Conservation (phyloP, 1,284 basidiomycete genomes). For the Austroboletus niveus region DNA sequence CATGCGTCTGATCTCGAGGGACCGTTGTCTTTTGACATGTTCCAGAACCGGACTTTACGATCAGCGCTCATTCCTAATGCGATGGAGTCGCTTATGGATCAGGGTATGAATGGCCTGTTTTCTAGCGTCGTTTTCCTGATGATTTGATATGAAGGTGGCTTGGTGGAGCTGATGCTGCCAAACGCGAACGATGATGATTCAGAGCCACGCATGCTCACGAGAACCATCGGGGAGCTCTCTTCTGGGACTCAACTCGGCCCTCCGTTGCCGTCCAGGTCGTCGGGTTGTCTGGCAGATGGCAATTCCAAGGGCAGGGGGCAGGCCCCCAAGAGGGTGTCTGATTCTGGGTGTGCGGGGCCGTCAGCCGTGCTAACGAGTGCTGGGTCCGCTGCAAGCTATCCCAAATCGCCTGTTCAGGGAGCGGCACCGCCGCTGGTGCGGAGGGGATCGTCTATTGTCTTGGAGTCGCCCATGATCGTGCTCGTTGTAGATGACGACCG, state of each 20-base stretch:
- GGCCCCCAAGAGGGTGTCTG: slow-evolving; percentile 3
- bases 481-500: slow-evolving; percentile 79
- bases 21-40: slow-evolving; percentile 25
- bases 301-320: slow-evolving; percentile 10
- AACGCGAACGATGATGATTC: slow-evolving; percentile 36
- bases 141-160: slow-evolving; percentile 43
- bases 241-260: slow-evolving; percentile 40
- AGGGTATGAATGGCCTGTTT: slow-evolving; percentile 42
- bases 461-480: slow-evolving; percentile 51
- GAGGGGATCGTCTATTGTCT: slow-evolving; percentile 31
- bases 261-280: slow-evolving; percentile 32
- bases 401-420: slow-evolving; percentile 13
- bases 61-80: slow-evolving; percentile 43
- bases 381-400: slow-evolving; percentile 6
- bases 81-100: slow-evolving; percentile 67
- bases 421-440: slow-evolving; percentile 25
- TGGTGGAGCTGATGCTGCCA: slow-evolving; percentile 55
- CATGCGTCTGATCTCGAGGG: slow-evolving; percentile 24
- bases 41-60: slow-evolving; percentile 14
- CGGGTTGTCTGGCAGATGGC: slow-evolving; percentile 1
- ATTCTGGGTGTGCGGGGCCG: slow-evolving; percentile 2
- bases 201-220: slow-evolving; percentile 42
- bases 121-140: neutral
- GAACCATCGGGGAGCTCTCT: slow-evolving; percentile 46
- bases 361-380: neutral